Percentiles rank a stretch among this genome's conserved stretches.
phyloP scores from a whole-genome alignment of 2,329 filamentous ascomycete genomes.

The Ophiosphaerella herpotricha region DNA sequence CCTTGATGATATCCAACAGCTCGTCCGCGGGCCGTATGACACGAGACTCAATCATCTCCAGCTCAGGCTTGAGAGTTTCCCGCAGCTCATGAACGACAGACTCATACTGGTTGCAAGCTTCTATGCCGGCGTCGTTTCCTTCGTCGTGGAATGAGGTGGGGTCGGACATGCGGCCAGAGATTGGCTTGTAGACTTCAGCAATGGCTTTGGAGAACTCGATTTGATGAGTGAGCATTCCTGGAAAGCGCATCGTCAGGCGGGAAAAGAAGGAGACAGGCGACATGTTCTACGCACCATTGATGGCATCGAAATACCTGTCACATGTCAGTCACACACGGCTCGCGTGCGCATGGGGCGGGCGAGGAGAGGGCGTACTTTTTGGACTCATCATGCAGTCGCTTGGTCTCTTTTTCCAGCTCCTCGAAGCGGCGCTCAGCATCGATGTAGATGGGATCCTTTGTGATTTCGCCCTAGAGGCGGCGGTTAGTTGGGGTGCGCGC shows the following conservation, averaged over 20 bases:
- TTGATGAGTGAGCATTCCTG: conserved; percentile 91
- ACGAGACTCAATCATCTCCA: conserved; percentile 95
- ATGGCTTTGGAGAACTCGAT: conserved; percentile 98
- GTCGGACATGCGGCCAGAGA: conserved; percentile 93
- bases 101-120: conserved; percentile 96
- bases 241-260: conserved; percentile 18
- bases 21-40: conserved; percentile 93
- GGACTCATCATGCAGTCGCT: conserved; percentile 94
- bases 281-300: conserved; percentile 68
- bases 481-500: conserved; percentile 22
- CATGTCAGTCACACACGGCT: conserved; percentile 22
- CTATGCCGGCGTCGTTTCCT: conserved; percentile 90
- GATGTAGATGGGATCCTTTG: conserved; percentile 91
- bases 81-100: conserved; percentile 86
- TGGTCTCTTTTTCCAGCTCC: conserved; percentile 93
- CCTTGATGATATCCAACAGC: conserved; percentile 91
- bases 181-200: conserved; percentile 96
- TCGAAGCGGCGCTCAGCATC: conserved; percentile 93
- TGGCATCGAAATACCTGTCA: conserved; percentile 82
- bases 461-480: conserved; percentile 72
- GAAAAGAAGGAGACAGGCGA: neutral
- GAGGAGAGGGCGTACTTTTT: conserved; percentile 63
- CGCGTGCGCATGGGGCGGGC: neutral
- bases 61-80: conserved; percentile 82
- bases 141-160: conserved; percentile 80